Conservation (phyloP, 164 flowering plant genomes). For the Liriodendron chinense region DNA sequence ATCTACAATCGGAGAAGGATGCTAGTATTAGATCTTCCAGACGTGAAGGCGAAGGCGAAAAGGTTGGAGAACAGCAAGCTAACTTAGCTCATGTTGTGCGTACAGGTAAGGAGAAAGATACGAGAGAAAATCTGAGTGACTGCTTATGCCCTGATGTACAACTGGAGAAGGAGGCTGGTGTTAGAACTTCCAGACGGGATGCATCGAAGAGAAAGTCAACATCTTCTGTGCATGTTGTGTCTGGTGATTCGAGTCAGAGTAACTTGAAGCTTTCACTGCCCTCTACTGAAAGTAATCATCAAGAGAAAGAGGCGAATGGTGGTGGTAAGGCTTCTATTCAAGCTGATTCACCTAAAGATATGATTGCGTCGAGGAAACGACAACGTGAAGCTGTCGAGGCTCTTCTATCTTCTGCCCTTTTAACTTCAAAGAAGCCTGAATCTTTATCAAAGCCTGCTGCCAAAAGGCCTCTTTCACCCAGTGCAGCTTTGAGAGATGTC, state of each 20-base stretch:
- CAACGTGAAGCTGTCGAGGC: slow-evolving; percentile 91
- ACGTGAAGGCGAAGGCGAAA: background rate
- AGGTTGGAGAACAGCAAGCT: background rate
- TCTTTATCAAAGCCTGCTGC: slow-evolving; percentile 27
- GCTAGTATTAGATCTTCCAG: background rate
- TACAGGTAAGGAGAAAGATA: slow-evolving; percentile 15
- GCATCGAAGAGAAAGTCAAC: slow-evolving; percentile 8
- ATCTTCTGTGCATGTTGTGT: slow-evolving; percentile 16
- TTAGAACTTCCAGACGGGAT: slow-evolving; percentile 9
- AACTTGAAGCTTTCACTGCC: slow-evolving; percentile 19
- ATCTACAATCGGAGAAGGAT: slow-evolving; percentile 10
- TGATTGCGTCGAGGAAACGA: slow-evolving; percentile 51
- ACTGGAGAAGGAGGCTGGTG: slow-evolving; percentile 11
- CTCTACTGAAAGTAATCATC: slow-evolving; percentile 14
- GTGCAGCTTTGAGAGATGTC: slow-evolving; percentile 20
- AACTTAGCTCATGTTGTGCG: background rate
- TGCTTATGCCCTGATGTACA: slow-evolving; percentile 8
- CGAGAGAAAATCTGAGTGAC: slow-evolving; percentile 13
- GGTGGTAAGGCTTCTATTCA: slow-evolving; percentile 17
- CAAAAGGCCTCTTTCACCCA: slow-evolving; percentile 41
- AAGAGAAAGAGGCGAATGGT: slow-evolving; percentile 19
- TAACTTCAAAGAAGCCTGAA: slow-evolving; percentile 67
- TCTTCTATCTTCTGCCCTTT: slow-evolving; percentile 68
- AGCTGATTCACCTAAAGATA: slow-evolving; percentile 25
- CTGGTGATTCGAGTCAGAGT: slow-evolving; percentile 9